Base-by-base conservation (phyloP, 2,329 filamentous ascomycete species). In the Xylariales sp. region DNA sequence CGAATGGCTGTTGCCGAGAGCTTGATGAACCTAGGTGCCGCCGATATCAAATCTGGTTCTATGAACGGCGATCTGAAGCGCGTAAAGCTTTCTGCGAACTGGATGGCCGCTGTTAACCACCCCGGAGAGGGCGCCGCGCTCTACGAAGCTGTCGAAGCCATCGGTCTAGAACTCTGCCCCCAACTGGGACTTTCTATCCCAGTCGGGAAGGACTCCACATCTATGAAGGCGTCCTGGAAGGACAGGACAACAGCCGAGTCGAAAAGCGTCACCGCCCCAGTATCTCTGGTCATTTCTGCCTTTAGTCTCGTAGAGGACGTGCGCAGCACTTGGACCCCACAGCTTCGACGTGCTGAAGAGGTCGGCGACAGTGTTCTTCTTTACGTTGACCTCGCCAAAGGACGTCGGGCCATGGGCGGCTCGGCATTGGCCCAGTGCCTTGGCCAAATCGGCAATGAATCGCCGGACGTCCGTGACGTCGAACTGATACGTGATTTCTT, bases 161-260 rank as follows among this genome's bases (percentile, higher is more conserved):
- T 96, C 44, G 90, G 90, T 36, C 84, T 95, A 79, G 86, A 95
- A 35, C 73, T 98, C 7, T 98, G 93, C 64, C 89, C 89, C 2
- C 75, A 86, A 53, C 74, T 97, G n/a, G 88, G 87, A 24, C 81
- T 98, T 46, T 88, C 86, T 43, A 97, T 98, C 45, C 93, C 93
- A 4, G 93, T 97, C 7, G 93, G 93, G 42, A 97, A 98, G 67
- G 93, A 98, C 63, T 97, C 91, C 0, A 95, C 94, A 65, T 96
- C 90, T 3, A 97, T 98, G 93, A 96, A 96, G 73, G 91, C 94
- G 56, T 88, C 88, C 42, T 97, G 93, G 93, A 85, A 81, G 57
- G 86, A 91, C 51, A 70, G 71, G 46, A 69, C 76, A 43, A 78
- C 71, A 21, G 77, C 79, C 14, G 74, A 86, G 47, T 67, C 75